phyloP scores from a whole-genome alignment of 1,139 yeast genomes.

The Zygosaccharomyces pseudobailii region DNA sequence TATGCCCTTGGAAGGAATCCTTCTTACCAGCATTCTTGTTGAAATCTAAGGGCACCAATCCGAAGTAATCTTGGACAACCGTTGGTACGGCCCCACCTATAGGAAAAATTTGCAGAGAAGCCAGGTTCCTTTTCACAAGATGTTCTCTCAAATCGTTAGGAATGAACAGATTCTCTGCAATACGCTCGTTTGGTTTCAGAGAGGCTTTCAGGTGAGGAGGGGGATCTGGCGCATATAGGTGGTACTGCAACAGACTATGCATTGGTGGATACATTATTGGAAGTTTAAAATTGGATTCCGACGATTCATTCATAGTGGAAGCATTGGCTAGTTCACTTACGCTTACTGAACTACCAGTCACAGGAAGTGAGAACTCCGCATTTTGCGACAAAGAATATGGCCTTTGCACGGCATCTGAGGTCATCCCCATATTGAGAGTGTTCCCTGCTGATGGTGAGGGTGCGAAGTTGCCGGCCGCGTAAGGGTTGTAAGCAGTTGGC shows the following conservation, averaged over 20 bases:
- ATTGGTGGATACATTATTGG: conserved; percentile 35
- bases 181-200: conserved; percentile 64
- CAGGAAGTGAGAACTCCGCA: conserved; percentile 4
- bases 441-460: conserved; percentile 27
- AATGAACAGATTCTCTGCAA: conserved; percentile 64
- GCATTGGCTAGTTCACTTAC: conserved; percentile 1
- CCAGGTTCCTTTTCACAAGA: conserved; percentile 72
- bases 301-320: neutral
- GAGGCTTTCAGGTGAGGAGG: conserved; percentile 66
- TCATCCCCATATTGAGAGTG: conserved; percentile 9
- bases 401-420: neutral
- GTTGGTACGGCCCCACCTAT: conserved; percentile 33
- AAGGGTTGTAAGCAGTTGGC: conserved; percentile 30
- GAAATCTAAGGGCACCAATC: conserved; percentile 75
- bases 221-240: conserved; percentile 84
- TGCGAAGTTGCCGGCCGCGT: conserved; percentile 32
- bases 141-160: conserved; percentile 68
- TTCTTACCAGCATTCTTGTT: conserved; percentile 44
- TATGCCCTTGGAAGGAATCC: conserved; percentile 51
- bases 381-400: neutral
- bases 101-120: conserved; percentile 58
- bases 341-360: neutral
- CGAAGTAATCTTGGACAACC: conserved; percentile 76
- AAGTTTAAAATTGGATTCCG: conserved; percentile 20
- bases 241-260: conserved; percentile 62